These are phyloP conservation scores for Astrothelium subdiscretum DNA, from an alignment of 495 filamentous ascomycete genomes.

Conservation along the genomic window DNA sequence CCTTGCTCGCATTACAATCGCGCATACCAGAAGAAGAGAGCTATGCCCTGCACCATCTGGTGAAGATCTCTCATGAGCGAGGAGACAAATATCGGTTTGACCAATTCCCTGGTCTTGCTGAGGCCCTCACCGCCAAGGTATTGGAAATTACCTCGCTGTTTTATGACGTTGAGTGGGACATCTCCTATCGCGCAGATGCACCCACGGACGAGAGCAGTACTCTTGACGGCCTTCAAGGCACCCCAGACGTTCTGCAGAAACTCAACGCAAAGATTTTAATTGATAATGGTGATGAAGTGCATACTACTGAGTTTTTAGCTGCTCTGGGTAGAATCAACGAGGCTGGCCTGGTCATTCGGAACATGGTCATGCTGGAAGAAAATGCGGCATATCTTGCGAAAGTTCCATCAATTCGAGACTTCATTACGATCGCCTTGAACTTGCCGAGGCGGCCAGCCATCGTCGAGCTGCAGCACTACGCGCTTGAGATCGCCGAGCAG, in stretches of 20 bases:
- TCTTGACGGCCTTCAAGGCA: constrained; percentile 68
- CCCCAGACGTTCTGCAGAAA: constrained; percentile 58
- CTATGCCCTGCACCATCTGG: constrained; percentile 81
- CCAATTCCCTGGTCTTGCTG: constrained; percentile 76
- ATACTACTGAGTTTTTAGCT: constrained; percentile 56
- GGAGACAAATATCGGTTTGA: constrained; percentile 95
- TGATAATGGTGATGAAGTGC: constrained; percentile 56
- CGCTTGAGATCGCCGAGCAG: constrained; percentile 86
- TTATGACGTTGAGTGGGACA: constrained; percentile 70
- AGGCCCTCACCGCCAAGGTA: constrained; percentile 75
- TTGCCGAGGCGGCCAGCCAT: constrained; percentile 62
- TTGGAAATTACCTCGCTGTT: constrained; percentile 62
- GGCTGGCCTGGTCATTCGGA: constrained; percentile 76
- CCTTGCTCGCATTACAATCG: constrained; percentile 64
- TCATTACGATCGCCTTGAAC: constrained; percentile 68
- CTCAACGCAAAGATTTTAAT: constrained; percentile 39
- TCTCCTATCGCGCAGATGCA: constrained; percentile 39
- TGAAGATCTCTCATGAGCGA: constrained; percentile 87
- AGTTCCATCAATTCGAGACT: constrained; percentile 59
- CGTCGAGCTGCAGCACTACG: constrained; percentile 82
- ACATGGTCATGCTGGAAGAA: constrained; percentile 82
- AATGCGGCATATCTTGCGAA: constrained; percentile 75
- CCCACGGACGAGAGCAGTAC: constrained; percentile 37
- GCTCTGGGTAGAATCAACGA: constrained; percentile 67
- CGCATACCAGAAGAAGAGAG: constrained; percentile 70